Conservation (phyloP, 768 basidiomycete genomes). For the Royoungia palumana region DNA sequence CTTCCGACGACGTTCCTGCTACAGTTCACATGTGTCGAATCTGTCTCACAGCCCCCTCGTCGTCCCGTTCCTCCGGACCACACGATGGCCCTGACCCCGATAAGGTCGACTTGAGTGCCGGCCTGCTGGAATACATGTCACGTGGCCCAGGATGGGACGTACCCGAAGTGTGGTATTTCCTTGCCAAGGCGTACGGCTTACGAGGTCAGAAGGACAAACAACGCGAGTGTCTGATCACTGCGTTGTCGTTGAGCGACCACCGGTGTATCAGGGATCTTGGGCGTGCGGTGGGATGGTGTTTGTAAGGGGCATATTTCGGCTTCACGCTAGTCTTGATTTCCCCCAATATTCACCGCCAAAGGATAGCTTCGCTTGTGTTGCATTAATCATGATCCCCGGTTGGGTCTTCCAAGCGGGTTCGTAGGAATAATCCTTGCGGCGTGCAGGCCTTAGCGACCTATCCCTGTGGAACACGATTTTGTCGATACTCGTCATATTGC, state of each 20-base stretch:
- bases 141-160: slow-evolving; percentile 85
- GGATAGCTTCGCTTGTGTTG: no score
- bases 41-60: slow-evolving; percentile 49
- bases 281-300: slow-evolving; percentile 65
- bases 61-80: slow-evolving; percentile 13
- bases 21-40: slow-evolving; percentile 74
- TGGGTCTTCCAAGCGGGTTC: no score
- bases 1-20: slow-evolving; percentile 75
- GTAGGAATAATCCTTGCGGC: no score
- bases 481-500: no score
- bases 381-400: no score
- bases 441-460: no score
- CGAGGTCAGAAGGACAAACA: slow-evolving; percentile 72
- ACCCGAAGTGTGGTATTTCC: slow-evolving; percentile 92
- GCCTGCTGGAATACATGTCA: slow-evolving; percentile 72
- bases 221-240: slow-evolving; percentile 68
- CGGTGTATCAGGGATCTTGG: slow-evolving; percentile 63
- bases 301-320: no score
- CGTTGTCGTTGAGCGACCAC: slow-evolving; percentile 60
- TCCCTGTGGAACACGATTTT: no score
- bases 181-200: slow-evolving; percentile 76
- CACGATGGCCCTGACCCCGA: slow-evolving; percentile 29
- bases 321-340: no score
- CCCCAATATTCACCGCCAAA: no score
- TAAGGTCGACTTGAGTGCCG: slow-evolving; percentile 79